These are phyloP conservation scores for Wallacemonas sp. DNA, from an alignment of 208 protist species.

Conservation along the genomic window DNA sequence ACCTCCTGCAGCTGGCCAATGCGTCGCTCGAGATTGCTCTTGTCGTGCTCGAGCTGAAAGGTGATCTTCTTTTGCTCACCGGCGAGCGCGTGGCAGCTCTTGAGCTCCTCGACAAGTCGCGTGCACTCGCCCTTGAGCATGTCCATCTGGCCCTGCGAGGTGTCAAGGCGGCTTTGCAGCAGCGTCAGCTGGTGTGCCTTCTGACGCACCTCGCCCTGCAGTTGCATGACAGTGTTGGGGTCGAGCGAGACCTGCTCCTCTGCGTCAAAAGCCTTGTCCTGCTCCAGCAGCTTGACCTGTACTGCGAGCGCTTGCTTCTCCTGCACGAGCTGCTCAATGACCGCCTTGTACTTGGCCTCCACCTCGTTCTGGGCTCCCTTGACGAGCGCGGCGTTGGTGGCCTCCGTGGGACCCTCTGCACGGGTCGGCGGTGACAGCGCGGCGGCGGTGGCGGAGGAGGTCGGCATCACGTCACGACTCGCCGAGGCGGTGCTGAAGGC, in stretches of 20 bases:
- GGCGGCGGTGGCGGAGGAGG: no score
- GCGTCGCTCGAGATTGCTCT: slow-evolving; percentile 48
- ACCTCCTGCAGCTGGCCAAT: slow-evolving; percentile 53
- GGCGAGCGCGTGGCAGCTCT: slow-evolving; percentile 35
- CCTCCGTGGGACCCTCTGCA: slow-evolving; percentile 10
- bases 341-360: slow-evolving; percentile 40
- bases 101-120: slow-evolving; percentile 71
- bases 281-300: slow-evolving; percentile 41
- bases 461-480: no score
- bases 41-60: slow-evolving; percentile 69
- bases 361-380: slow-evolving; percentile 31
- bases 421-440: no score
- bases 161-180: slow-evolving; percentile 64
- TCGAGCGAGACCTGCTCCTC: slow-evolving; percentile 29
- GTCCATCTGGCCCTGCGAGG: slow-evolving; percentile 63
- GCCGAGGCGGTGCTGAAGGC: no score
- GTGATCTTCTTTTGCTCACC: slow-evolving; percentile 57
- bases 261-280: slow-evolving; percentile 29
- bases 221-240: slow-evolving; percentile 33
- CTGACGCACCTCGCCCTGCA: slow-evolving; percentile 61
- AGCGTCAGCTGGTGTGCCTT: slow-evolving; percentile 58
- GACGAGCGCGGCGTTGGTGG: slow-evolving; percentile 10
- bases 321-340: slow-evolving; percentile 40
- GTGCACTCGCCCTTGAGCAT: slow-evolving; percentile 72
- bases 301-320: slow-evolving; percentile 51